Base-by-base conservation (phyloP, 441 rosid genomes). In the Daphne laureola region DNA sequence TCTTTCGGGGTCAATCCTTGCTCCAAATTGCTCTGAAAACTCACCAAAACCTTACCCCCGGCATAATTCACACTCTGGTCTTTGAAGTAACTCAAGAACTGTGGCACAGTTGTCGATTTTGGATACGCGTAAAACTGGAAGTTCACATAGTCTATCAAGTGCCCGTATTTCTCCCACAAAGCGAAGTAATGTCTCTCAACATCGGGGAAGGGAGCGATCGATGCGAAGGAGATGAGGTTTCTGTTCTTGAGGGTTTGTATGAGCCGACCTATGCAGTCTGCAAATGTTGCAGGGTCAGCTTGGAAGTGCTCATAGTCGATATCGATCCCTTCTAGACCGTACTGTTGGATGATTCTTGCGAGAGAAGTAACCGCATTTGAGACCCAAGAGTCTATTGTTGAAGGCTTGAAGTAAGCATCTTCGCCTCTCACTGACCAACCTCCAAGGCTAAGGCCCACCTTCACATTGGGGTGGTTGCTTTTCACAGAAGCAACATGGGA, bases 401-500 rank as follows among this genome's bases (percentile, higher is more conserved):
- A 54, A 1, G 83, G 81, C 5, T 35, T 47, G 68, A 83, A 78
- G 63, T 1, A 51, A 2, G 72, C 74, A 2, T 2, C 0, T 31
- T 54, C 42, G 17, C 27, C 7, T 13, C 53, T 58, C 21, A 74
- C 35, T 25, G 79, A 62, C 63, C 74, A 84, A 1, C 90, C 84
- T 1, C 82, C 84, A 16, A 83, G 79, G 61, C 82, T 76, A 78
- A 80, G 58, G 15, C 75, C 84, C 17, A 80, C 78, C 75, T 70
- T 80, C 57, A 80, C 72, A 23, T 69, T 83, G 5, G 66, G 49
- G 64, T 71, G 69, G 16, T 12, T 14, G 18, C 67, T 63, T 73
- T 68, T 78, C 66, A 80, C 61, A 31, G 78, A 61, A 61, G 74
- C 64, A 47, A 76, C 67, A 12, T 35, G 54, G 12, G 71, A 63